Evolutionary conservation across 2,329 filamentous ascomycete species (phyloP).

Genomic region (Colletotrichum magnum): DNA sequence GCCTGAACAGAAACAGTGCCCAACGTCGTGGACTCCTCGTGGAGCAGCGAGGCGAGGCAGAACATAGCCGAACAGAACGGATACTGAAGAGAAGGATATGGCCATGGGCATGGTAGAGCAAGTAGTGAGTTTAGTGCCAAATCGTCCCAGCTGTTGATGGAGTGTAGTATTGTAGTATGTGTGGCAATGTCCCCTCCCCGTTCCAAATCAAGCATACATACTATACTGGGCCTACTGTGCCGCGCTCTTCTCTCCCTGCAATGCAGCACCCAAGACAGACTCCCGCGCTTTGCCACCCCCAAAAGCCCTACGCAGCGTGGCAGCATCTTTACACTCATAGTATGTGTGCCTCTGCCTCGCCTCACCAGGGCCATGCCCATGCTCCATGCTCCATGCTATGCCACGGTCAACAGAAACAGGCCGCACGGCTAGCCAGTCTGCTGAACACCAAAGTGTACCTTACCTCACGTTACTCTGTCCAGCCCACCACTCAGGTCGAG

Average conservation of each 20-base stretch:
- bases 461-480: too few relatives aligned
- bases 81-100: too few relatives aligned
- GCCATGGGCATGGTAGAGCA: too few relatives aligned
- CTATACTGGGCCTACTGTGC: neutral
- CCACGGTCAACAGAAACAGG: neutral
- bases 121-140: too few relatives aligned
- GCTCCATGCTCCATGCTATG: neutral
- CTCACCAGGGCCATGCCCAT: neutral
- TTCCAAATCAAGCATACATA: too few relatives aligned
- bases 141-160: too few relatives aligned
- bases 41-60: slow-evolving; percentile 18
- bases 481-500: too few relatives aligned
- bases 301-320: neutral
- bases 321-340: too few relatives aligned
- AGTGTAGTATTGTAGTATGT: too few relatives aligned
- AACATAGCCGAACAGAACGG: slow-evolving; percentile 6
- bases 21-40: neutral
- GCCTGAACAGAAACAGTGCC: neutral
- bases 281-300: slow-evolving; percentile 29
- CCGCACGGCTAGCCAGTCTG: slow-evolving; percentile 1
- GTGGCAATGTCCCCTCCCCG: too few relatives aligned
- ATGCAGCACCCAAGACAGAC: slow-evolving; percentile 2
- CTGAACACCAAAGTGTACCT: neutral
- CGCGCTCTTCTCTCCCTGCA: slow-evolving; percentile 12
- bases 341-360: neutral